Percentiles rank a stretch among this genome's conserved stretches.
These are phyloP conservation scores for Exutisphaerella laricina DNA, from an alignment of 2,329 filamentous ascomycete species.

Conservation along the genomic window DNA sequence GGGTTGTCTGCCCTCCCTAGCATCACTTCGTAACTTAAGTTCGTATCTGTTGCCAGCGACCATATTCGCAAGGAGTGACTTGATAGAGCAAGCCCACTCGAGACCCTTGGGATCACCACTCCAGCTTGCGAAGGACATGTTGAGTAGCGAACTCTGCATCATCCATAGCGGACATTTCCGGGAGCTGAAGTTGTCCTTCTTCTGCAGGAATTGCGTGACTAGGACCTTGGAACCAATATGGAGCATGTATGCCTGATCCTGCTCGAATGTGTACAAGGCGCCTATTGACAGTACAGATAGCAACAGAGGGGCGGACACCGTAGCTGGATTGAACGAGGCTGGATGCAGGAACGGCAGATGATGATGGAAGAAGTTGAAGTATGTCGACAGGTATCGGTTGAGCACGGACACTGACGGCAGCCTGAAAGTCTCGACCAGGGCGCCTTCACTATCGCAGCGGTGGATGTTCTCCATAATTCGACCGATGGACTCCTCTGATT, in stretches of 20 bases:
- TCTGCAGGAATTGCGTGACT: constrained; percentile 93
- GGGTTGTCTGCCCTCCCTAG: constrained; percentile 68
- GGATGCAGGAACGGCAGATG: constrained; percentile 95
- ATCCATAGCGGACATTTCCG: constrained; percentile 96
- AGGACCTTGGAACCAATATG: constrained; percentile 97
- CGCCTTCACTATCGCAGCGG: constrained; percentile 70
- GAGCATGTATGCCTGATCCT: constrained; percentile 93
- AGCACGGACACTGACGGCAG: constrained; percentile 73
- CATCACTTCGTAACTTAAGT: constrained; percentile 85
- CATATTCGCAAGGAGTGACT: constrained; percentile 97
- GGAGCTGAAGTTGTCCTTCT: constrained; percentile 98
- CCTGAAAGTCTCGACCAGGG: constrained; percentile 82
- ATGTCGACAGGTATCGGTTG: constrained; percentile 90
- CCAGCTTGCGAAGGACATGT: constrained; percentile 99
- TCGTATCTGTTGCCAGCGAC: constrained; percentile 96
- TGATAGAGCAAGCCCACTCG: constrained; percentile 98
- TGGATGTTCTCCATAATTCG: constrained; percentile 82
- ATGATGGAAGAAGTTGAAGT: constrained; percentile 96
- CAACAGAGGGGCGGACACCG: constrained; percentile 74
- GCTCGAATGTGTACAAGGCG: constrained; percentile 92
- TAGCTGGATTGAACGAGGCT: constrained; percentile 76
- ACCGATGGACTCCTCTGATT: constrained; percentile 77
- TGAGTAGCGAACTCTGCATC: constrained; percentile 93
- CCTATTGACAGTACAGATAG: constrained; percentile 91
- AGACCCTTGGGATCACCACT: constrained; percentile 95